Conservation (phyloP, 1,284 basidiomycete genomes). For the Gomphus sp. region DNA sequence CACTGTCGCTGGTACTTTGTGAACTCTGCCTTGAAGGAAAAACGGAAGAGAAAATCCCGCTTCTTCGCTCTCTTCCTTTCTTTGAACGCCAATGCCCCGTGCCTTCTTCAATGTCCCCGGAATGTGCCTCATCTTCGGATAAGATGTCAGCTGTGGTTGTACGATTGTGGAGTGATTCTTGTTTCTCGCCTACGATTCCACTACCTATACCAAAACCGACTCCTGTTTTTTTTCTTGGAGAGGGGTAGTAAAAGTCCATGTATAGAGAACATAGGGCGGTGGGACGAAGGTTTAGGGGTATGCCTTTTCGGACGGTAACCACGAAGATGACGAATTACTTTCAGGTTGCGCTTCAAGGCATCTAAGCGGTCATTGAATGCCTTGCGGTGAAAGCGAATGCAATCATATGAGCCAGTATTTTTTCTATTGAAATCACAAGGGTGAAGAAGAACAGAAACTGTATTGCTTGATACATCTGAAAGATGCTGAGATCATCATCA, state of each 20-base stretch:
- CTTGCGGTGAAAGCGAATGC: conserved; percentile 68
- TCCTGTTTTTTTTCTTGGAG: conserved; percentile 10
- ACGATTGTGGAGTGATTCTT: background rate
- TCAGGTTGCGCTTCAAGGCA: conserved; percentile 43
- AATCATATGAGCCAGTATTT: conserved; percentile 58
- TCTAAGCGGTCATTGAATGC: conserved; percentile 70
- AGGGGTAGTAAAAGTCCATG: conserved; percentile 6
- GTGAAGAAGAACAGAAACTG: conserved; percentile 64
- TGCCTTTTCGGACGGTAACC: conserved; percentile 54
- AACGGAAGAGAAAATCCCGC: background rate
- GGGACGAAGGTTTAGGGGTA: background rate
- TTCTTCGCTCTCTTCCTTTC: background rate
- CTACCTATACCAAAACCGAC: background rate
- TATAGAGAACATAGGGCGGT: background rate
- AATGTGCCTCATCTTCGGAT: conserved; percentile 1
- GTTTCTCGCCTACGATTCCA: background rate
- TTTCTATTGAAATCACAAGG: conserved; percentile 49
- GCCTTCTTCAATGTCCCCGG: conserved; percentile 7
- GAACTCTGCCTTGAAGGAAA: conserved; percentile 1
- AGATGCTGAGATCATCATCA: background rate
- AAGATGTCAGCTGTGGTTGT: background rate
- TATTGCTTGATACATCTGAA: conserved; percentile 44
- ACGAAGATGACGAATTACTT: conserved; percentile 60
- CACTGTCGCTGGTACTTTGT: background rate
- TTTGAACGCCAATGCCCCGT: background rate